phyloP scores from a whole-genome alignment of 768 basidiomycete species.

The Termitomyces sp. region DNA sequence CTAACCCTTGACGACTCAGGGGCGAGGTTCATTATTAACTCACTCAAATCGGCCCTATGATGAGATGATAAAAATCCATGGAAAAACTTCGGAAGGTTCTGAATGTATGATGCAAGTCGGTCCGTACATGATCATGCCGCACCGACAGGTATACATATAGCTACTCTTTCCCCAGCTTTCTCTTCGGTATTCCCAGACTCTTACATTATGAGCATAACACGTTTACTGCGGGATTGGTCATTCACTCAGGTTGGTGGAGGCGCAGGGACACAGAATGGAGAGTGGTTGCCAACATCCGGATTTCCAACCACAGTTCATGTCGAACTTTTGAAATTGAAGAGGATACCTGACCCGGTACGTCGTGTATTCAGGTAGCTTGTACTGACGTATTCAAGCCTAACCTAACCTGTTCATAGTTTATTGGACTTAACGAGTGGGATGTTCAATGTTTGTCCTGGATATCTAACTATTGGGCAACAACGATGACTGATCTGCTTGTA shows the following conservation, averaged over 20 bases:
- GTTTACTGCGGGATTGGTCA: constrained; percentile 44
- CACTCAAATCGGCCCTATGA: neutral
- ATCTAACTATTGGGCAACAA: neutral
- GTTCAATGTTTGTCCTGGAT: constrained; percentile 61
- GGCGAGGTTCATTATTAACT: neutral
- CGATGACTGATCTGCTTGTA: neutral
- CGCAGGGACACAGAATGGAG: constrained; percentile 49
- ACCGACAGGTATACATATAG: neutral
- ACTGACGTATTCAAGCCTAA: neutral
- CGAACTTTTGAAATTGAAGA: constrained; percentile 68
- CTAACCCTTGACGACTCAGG: neutral
- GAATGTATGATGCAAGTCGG: neutral
- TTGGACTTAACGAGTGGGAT: constrained; percentile 83
- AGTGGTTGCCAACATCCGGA: constrained; percentile 59
- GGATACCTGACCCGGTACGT: constrained; percentile 79
- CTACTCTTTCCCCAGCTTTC: neutral
- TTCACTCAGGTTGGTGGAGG: constrained; percentile 67
- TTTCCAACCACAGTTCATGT: constrained; percentile 88
- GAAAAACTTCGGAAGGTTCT: constrained; percentile 23
- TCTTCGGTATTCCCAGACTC: neutral
- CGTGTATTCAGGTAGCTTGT: constrained; percentile 3
- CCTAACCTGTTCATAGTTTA: constrained; percentile 44
- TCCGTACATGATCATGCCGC: neutral
- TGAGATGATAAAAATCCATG: neutral
- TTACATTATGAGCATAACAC: constrained; percentile 10